Base-by-base conservation (phyloP, 1,284 basidiomycete species). In the Macrocystidia cucumis region DNA sequence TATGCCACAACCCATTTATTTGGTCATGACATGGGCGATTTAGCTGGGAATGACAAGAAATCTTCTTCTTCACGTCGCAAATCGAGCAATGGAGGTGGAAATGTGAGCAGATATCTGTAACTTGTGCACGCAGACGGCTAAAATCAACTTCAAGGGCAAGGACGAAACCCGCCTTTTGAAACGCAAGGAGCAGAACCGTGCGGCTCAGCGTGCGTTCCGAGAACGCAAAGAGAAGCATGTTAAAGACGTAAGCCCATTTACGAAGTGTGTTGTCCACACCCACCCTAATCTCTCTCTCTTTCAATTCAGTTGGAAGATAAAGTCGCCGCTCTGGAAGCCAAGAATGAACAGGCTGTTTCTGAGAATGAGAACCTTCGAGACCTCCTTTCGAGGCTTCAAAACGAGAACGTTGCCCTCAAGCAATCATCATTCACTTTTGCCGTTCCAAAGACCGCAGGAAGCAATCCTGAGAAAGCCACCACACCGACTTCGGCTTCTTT, bases 161-260 rank as follows among this genome's bases (percentile, higher is more conserved):
- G 85, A 90, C 44, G 85, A 88, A 48, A 58, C 67, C 6, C 72
- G 84, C 14, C 59, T 88, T 3, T 44, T 85, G 42, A 89, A 88
- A 51, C 78, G 86, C 42, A 91, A 91, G 57, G 87, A 90, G 49
- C 86, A 91, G 56, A 91, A 91, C 47, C 69, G 86, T 32, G 87
- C 87, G 1, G 86, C 86, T 8, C 87, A 91, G 53, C 73, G 86
- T 36, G 87, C 87, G 1, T 91, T 90, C 60, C 68, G 86, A 32
- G 86, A 90, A 55, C 74, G 87, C 38, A 90, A 90, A 61, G 86
- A 91, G 60, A 87, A 85, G 50, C 87, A 90, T 59, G 87, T 90
- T 42, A 84, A 84, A 55, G 87, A 90, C 51, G 87, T 89, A 50
- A 63, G 83, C 70, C 35, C n/a, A n/a, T n/a, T n/a, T n/a, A n/a